Percentiles rank a stretch among this genome's conserved stretches.
Evolutionary conservation across 2,329 filamentous ascomycete species (phyloP).

Genomic region (Metarhizium robertsii): DNA sequence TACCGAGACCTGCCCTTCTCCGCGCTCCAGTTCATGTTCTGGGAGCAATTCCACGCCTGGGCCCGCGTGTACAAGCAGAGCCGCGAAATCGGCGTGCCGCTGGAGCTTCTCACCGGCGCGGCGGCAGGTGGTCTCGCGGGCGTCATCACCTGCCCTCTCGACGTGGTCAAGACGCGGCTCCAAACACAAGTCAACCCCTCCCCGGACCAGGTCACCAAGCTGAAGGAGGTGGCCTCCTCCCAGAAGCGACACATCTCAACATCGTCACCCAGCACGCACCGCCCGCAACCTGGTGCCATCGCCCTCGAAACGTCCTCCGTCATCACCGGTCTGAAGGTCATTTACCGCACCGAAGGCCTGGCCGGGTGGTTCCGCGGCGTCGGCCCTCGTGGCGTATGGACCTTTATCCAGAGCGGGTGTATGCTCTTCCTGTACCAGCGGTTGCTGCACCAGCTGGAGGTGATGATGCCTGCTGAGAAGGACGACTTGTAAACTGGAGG

Average conservation of each 20-base stretch:
- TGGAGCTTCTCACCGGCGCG: slow-evolving; percentile 85
- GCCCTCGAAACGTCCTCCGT: slow-evolving; percentile 86
- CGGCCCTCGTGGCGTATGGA: slow-evolving; percentile 89
- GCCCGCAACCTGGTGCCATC: slow-evolving; percentile 67
- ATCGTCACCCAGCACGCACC: slow-evolving; percentile 76
- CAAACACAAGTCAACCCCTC: slow-evolving; percentile 70
- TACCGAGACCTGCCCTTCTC: slow-evolving; percentile 94
- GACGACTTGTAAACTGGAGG: slow-evolving; percentile 13
- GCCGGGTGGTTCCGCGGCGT: slow-evolving; percentile 91
- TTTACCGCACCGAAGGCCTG: slow-evolving; percentile 84
- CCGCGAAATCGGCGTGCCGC: slow-evolving; percentile 71
- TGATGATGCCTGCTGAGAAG: slow-evolving; percentile 25
- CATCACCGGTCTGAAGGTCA: slow-evolving; percentile 70
- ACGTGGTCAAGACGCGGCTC: slow-evolving; percentile 93
- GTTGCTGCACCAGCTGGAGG: slow-evolving; percentile 67
- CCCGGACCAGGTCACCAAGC: slow-evolving; percentile 15
- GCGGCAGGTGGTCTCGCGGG: slow-evolving; percentile 87
- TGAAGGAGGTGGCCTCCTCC: slow-evolving; percentile 28
- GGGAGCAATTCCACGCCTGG: slow-evolving; percentile 83
- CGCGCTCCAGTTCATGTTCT: slow-evolving; percentile 94
- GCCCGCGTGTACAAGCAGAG: slow-evolving; percentile 71
- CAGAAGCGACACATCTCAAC: slow-evolving; percentile 76
- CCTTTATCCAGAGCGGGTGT: slow-evolving; percentile 89
- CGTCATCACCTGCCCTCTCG: slow-evolving; percentile 87
- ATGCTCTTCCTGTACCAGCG: slow-evolving; percentile 96